A percentile compares a stretch with the other conserved stretches of the same genome.
Conservation (phyloP, 1,284 basidiomycete genomes). For the Austroboletus niveus region DNA sequence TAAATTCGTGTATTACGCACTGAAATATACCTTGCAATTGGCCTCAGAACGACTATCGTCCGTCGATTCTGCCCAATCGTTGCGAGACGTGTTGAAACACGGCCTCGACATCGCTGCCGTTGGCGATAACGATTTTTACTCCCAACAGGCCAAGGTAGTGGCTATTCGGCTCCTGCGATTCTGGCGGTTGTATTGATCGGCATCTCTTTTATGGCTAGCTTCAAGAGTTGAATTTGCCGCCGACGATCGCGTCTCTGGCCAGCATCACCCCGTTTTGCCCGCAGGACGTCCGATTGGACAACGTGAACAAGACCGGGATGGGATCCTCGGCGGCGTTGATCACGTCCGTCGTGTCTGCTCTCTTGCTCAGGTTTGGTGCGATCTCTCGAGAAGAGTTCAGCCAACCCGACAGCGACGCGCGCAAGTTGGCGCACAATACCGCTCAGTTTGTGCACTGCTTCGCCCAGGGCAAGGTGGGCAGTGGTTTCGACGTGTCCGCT, state of each 20-base stretch:
- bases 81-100: conserved; percentile 45
- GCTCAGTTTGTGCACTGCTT: conserved; percentile 95
- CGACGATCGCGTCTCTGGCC: conserved; percentile 59
- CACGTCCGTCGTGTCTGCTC: conserved; percentile 86
- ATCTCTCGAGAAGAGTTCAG: conserved; percentile 53
- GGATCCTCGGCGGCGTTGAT: conserved; percentile 97
- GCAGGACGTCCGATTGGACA: conserved; percentile 65
- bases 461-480: conserved; percentile 97
- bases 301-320: conserved; percentile 97
- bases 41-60: conserved; percentile 49
- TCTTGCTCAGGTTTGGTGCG: conserved; percentile 77
- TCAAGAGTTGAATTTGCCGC: conserved; percentile 54
- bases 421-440: conserved; percentile 83
- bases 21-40: conserved; percentile 75
- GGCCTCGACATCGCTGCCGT: conserved; percentile 79
- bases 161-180: background rate
- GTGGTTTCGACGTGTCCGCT: conserved; percentile 94
- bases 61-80: conserved; percentile 45
- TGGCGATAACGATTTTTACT: conserved; percentile 98
- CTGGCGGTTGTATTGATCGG: conserved; percentile 9
- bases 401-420: conserved; percentile 42
- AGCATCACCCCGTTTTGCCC: conserved; percentile 73
- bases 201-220: conserved; percentile 47
- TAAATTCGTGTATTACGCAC: conserved; percentile 89
- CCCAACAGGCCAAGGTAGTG: conserved; percentile 78